Evolutionary conservation across 1,139 yeast genomes (phyloP).

Genomic region (Saccharomyces pastorianus): DNA sequence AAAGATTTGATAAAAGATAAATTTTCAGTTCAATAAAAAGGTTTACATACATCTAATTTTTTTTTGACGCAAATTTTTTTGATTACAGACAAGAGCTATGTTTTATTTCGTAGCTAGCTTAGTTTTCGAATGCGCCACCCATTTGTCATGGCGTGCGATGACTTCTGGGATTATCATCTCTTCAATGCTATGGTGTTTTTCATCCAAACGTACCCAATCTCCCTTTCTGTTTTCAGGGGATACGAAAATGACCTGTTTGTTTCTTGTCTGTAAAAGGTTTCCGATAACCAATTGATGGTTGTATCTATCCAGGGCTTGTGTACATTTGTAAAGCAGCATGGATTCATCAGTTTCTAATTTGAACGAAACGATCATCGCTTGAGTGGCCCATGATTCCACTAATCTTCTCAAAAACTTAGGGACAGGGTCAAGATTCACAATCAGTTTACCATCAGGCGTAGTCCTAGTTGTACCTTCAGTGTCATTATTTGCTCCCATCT

Average conservation of each 20-base stretch:
- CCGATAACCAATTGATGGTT: constrained; percentile 94
- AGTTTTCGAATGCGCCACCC: constrained; percentile 38
- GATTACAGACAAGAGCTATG: background rate
- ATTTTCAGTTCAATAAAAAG: background rate
- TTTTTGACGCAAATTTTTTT: background rate
- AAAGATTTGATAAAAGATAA: background rate
- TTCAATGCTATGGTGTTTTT: constrained; percentile 12
- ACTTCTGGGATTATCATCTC: constrained; percentile 71
- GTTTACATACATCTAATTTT: background rate
- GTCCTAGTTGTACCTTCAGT: constrained; percentile 15
- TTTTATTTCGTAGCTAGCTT: background rate
- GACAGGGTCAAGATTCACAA: constrained; percentile 86
- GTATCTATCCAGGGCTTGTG: constrained; percentile 70
- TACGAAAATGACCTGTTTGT: constrained; percentile 81
- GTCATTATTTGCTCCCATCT: constrained; percentile 3
- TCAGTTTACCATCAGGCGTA: constrained; percentile 50
- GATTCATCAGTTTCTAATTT: constrained; percentile 82
- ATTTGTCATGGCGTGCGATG: constrained; percentile 48
- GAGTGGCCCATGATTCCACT: constrained; percentile 92
- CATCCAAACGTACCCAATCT: constrained; percentile 47
- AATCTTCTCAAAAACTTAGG: constrained; percentile 85
- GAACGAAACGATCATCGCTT: constrained; percentile 90
- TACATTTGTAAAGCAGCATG: constrained; percentile 67
- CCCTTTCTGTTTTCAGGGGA: constrained; percentile 37
- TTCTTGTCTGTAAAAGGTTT: constrained; percentile 81